Evolutionary conservation across 2,329 filamentous ascomycete species (phyloP), one percentile per base, ranked within the genome.

Genomic region (Venturiaceae sp.): DNA sequence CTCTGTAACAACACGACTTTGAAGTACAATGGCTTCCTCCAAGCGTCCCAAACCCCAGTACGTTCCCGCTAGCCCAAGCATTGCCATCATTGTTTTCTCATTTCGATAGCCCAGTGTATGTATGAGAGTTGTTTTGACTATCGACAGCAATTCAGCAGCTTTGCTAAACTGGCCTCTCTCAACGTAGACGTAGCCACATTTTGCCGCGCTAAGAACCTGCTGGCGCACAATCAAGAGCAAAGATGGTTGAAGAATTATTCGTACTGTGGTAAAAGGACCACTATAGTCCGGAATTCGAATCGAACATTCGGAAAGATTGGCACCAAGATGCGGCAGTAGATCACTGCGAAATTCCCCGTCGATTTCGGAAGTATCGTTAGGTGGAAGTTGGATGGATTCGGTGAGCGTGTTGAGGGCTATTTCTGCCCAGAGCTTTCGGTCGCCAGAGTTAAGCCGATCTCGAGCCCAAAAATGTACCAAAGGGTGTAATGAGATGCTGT

Each of bases 401-500:
- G 64, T 55, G 5, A 72, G 50, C 19, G 63, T 62, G 2, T 58
- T 67, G 11, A 58, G 53, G 9, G 69, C 67, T 21, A 63, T 66
- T 60, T 68, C 58, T 57, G 59, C 66, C 67, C 68, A 71, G 21
- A 70, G 36, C 16, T 63, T 65, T 61, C 69, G 66, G 50, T 69
- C 66, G 16, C 61, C 60, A 64, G 65, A 28, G 14, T 41, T 61
- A 59, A 67, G 65, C 41, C 68, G 61, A 47, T 69, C 66, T 32
- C 69, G 61, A 3, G 65, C 68, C 69, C 68, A 71, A 8, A 52
- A 63, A 54, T 71, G 68, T 9, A 70, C 63, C 16, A 70, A 54
- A 9, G 66, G 68, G 61, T 71, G 68, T 61, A 70, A 65, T 5
- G 65, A 70, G 53, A 67, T 70, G 54, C 61, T 65, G 47, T 69